These are phyloP conservation scores for Solidago caesia DNA, from an alignment of 129 eudicot genomes.

Conservation along the genomic window DNA sequence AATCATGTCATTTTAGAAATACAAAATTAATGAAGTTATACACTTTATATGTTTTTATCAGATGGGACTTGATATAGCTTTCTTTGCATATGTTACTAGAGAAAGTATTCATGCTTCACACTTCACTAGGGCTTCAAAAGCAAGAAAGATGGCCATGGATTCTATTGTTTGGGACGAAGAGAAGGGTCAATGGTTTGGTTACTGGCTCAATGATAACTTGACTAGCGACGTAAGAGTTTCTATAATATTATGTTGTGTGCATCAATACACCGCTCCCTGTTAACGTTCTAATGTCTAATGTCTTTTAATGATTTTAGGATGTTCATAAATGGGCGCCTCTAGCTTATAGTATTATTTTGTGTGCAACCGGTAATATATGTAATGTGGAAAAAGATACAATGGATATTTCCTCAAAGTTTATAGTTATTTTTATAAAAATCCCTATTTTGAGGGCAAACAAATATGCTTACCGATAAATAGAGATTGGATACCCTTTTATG, in stretches of 20 bases:
- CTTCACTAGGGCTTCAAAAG: constrained; percentile 53
- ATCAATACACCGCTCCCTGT: too few species aligned
- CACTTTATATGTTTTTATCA: constrained; percentile 19
- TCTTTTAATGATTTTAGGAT: constrained; percentile 41
- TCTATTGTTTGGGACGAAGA: constrained; percentile 70
- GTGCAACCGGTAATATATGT: too few species aligned
- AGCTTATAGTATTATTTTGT: constrained; percentile 10
- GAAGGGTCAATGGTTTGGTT: constrained; percentile 89
- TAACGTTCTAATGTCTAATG: constrained; percentile 1
- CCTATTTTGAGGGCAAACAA: too few species aligned
- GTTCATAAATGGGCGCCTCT: constrained; percentile 41
- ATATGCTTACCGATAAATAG: too few species aligned
- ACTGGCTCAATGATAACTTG: constrained; percentile 54
- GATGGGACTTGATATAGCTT: constrained; percentile 95
- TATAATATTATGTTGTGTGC: neutral
- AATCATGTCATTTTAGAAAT: neutral
- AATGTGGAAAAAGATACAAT: too few species aligned
- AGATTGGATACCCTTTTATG: neutral
- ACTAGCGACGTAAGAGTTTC: constrained; percentile 48
- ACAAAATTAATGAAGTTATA: neutral
- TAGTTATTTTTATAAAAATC: too few species aligned
- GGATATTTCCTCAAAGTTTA: too few species aligned
- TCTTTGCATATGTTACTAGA: constrained; percentile 59
- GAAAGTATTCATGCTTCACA: constrained; percentile 39
- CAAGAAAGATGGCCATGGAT: constrained; percentile 69